phyloP scores from a whole-genome alignment of 805 yeast genomes.

The Candida argentea region DNA sequence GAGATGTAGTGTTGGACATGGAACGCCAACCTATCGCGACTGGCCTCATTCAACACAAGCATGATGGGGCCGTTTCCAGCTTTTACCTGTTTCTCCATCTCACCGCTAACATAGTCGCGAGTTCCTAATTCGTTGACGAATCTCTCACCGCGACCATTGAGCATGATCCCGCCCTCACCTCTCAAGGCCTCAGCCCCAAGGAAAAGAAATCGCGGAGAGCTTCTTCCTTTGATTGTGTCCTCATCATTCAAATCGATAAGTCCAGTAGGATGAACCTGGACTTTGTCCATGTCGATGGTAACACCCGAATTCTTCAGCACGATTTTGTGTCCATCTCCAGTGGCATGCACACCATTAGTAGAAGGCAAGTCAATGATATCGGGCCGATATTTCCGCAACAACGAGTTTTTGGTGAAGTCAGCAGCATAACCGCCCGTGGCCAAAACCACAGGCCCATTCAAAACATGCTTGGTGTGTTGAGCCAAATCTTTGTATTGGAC shows the following conservation, averaged over 20 bases:
- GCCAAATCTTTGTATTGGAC: slow-evolving; percentile 22
- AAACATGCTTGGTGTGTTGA: slow-evolving; percentile 19
- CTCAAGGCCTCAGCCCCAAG: slow-evolving; percentile 59
- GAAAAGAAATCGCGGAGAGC: slow-evolving; percentile 39
- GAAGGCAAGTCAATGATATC: slow-evolving; percentile 47
- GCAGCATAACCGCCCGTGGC: slow-evolving; percentile 65
- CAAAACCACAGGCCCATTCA: slow-evolving; percentile 49
- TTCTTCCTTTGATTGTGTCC: slow-evolving; percentile 31
- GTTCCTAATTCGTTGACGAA: slow-evolving; percentile 54
- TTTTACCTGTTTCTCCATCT: slow-evolving; percentile 36
- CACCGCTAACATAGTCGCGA: slow-evolving; percentile 50
- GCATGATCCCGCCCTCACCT: slow-evolving; percentile 56
- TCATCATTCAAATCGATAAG: slow-evolving; percentile 39
- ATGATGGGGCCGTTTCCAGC: slow-evolving; percentile 37
- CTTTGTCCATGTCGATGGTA: slow-evolving; percentile 54
- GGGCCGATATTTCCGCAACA: slow-evolving; percentile 47
- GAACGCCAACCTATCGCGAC: slow-evolving; percentile 35
- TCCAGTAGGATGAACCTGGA: slow-evolving; percentile 64
- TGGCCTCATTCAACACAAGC: slow-evolving; percentile 37
- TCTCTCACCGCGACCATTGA: slow-evolving; percentile 42
- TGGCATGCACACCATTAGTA: slow-evolving; percentile 52
- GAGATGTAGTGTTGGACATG: slow-evolving; percentile 49
- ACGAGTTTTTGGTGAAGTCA: slow-evolving; percentile 43
- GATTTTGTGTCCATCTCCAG: slow-evolving; percentile 55
- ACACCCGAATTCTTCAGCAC: slow-evolving; percentile 41